Evolutionary conservation across 1,284 basidiomycete species (phyloP), one percentile per base, ranked within the genome.

Genomic region (Moesziomyces globuligerus): DNA sequence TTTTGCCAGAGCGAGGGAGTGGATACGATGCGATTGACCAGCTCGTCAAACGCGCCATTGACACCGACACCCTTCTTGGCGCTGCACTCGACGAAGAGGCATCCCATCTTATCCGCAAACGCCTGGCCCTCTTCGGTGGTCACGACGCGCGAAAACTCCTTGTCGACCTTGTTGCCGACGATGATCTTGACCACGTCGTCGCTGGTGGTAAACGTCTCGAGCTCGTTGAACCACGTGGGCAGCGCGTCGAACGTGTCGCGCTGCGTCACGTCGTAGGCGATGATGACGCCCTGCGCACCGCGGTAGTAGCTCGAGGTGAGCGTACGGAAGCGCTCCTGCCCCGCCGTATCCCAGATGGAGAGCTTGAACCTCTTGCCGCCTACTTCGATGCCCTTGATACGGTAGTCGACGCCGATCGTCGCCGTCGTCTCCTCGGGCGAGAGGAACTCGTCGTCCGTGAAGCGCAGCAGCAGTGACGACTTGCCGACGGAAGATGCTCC

Each of bases 401-500:
- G 86, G 80, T 86, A 87, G 69, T 87, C 86, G 17, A 83, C 81
- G 13, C 80, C 92, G 76, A 97, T 97, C n/a, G 94, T 96, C 23
- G 94, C 92, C 54, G 90, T 91, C 40, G 91, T 89, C 84, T 98
- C 95, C 79, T 98, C 95, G 78, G 96, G 92, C 21, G 91, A 90
- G 28, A 98, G 85, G 88, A 94, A 98, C 75, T 93, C 92, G 83
- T 97, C 92, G 81, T 98, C 94, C 4, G 94, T 95, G 86, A 97
- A 98, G 7, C 95, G 87, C 7, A 98, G 85, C 1, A 98, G 84
- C 7, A 98, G 85, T 64, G 92, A 94, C 61, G 92, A 86, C 76
- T 87, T 87, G 75, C 94, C 94, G 17, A 97, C 94, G 7, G 91
- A 92, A 5, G 93, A 93, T 81, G 95, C 94, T 20, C 93, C 86